These are phyloP conservation scores for Fraxinus floribunda DNA, from an alignment of 305 asterid genomes.

Conservation along the genomic window DNA sequence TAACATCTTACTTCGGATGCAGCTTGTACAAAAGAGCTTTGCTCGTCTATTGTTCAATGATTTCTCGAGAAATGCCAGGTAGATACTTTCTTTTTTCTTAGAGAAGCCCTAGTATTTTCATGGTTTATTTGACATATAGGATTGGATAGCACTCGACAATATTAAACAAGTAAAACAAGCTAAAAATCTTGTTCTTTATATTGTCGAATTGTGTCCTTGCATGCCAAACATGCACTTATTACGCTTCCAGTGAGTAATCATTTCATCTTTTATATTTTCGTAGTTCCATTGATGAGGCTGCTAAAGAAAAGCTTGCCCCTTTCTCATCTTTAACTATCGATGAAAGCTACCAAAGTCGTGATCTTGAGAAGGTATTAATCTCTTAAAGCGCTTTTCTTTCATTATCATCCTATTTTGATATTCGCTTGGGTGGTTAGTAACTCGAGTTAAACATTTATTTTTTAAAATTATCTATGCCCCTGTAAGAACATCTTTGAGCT, in stretches of 20 bases:
- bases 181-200: background rate
- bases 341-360: constrained; percentile 96
- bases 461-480: background rate
- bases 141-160: background rate
- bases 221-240: background rate
- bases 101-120: background rate
- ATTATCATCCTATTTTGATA: background rate
- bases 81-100: constrained; percentile 20
- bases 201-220: background rate
- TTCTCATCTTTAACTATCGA: constrained; percentile 67
- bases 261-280: constrained; percentile 23
- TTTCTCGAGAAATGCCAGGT: constrained; percentile 71
- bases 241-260: constrained; percentile 20
- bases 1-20: constrained; percentile 36
- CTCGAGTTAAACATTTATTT: background rate
- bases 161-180: background rate
- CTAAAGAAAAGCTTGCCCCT: constrained; percentile 71
- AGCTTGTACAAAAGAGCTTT: constrained; percentile 98
- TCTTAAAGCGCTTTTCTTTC: background rate
- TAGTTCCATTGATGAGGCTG: constrained; percentile 82
- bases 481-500: constrained; percentile 6
- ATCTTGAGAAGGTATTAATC: constrained; percentile 84
- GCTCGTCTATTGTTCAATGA: constrained; percentile 82
- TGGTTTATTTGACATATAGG: background rate
- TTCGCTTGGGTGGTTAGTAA: background rate